Evolutionary conservation across 2,329 filamentous ascomycete genomes (phyloP).

Genomic region (Xylariaceae sp.): DNA sequence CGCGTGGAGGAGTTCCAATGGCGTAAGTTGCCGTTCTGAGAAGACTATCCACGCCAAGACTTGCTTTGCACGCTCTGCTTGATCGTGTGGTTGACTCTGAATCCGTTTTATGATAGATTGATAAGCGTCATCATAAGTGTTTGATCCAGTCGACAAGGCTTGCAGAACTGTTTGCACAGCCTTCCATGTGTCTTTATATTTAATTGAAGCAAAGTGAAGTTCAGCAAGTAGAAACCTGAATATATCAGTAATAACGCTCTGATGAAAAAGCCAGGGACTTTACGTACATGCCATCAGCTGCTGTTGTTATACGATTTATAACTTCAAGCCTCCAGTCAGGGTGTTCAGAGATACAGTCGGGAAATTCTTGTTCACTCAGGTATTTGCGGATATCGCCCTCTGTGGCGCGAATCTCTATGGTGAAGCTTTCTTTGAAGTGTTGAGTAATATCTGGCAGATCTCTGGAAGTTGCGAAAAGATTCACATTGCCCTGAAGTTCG

Average conservation of each 20-base stretch:
- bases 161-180: conserved; percentile 31
- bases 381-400: conserved; percentile 32
- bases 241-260: conserved; percentile 4
- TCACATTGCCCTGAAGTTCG: conserved; percentile 14
- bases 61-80: conserved; percentile 34
- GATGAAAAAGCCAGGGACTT: conserved; percentile 4
- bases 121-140: conserved; percentile 39
- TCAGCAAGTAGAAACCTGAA: conserved; percentile 39
- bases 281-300: conserved; percentile 33
- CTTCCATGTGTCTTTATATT: conserved; percentile 29
- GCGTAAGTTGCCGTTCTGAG: conserved; percentile 32
- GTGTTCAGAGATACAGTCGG: conserved; percentile 15
- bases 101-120: conserved; percentile 40
- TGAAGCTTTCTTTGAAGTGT: conserved; percentile 8
- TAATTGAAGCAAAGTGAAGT: conserved; percentile 34
- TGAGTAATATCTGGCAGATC: conserved; percentile 20
- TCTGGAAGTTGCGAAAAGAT: conserved; percentile 25
- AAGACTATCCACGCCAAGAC: conserved; percentile 39
- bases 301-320: conserved; percentile 19
- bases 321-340: conserved; percentile 21
- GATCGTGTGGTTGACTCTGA: conserved; percentile 30
- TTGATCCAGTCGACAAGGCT: conserved; percentile 28
- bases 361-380: conserved; percentile 25
- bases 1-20: conserved; percentile 37
- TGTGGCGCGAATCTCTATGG: conserved; percentile 32